Conservation (phyloP, 208 protist species). For the Hexamita inflata region DNA sequence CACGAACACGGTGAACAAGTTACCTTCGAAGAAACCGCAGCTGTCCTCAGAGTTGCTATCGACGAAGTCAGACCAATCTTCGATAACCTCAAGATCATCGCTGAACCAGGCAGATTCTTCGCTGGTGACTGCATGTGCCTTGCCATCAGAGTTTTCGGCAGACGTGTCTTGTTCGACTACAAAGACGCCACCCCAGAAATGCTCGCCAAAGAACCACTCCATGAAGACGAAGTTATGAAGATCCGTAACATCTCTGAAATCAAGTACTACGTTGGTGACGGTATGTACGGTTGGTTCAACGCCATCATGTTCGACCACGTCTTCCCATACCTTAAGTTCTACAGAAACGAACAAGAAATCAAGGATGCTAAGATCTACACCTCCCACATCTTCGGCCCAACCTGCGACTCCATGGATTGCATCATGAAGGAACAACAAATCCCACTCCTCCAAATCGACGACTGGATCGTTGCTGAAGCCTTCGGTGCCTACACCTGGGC, state of each 20-base stretch:
- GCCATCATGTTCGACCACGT: constrained; percentile 59
- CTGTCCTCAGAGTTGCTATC: constrained; percentile 42
- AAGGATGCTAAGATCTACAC: neutral
- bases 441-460: constrained; percentile 56
- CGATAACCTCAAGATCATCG: constrained; percentile 54
- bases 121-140: constrained; percentile 29
- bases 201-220: too few species aligned
- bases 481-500: constrained; percentile 68
- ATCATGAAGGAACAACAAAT: constrained; percentile 22
- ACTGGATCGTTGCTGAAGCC: constrained; percentile 60
- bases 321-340: constrained; percentile 27
- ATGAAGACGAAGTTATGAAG: too few species aligned
- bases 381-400: constrained; percentile 56
- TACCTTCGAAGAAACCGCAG: constrained; percentile 51
- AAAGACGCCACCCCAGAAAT: neutral
- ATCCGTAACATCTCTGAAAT: neutral
- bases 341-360: neutral
- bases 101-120: constrained; percentile 64
- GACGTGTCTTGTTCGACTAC: constrained; percentile 31
- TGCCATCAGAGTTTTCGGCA: constrained; percentile 9
- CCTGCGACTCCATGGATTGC: constrained; percentile 62
- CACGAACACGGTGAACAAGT: neutral
- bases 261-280: constrained; percentile 61
- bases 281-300: constrained; percentile 66
- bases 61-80: constrained; percentile 47